Evolutionary conservation across 2,329 filamentous ascomycete species (phyloP).

Genomic region (Aspergillus pseudonomiae): DNA sequence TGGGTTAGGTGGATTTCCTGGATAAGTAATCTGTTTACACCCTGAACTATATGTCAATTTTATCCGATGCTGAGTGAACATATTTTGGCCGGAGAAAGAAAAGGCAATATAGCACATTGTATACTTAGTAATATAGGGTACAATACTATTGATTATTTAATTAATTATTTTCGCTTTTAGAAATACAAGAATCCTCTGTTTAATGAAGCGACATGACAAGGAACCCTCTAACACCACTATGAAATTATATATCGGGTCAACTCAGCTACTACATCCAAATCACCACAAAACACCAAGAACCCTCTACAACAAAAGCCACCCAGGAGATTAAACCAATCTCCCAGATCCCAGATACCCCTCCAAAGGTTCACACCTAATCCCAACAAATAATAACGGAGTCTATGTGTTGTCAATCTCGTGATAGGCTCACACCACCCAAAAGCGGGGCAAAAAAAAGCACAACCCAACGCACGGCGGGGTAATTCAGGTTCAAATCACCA

Average conservation of each 20-base stretch:
- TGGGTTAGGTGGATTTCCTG: neutral
- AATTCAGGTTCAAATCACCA: neutral
- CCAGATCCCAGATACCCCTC: neutral
- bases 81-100: neutral
- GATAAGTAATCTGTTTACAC: slow-evolving; percentile 5
- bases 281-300: too few relatives aligned
- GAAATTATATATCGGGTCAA: neutral
- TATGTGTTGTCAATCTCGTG: neutral
- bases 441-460: neutral
- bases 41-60: neutral
- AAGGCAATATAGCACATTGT: neutral
- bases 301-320: neutral
- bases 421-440: slow-evolving; percentile 2
- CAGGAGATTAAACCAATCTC: neutral
- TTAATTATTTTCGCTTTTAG: neutral
- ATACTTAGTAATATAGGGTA: neutral
- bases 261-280: neutral
- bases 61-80: neutral
- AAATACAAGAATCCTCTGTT: neutral
- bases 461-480: neutral
- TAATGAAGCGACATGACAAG: neutral
- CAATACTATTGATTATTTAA: neutral
- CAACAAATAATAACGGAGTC: neutral
- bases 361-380: neutral
- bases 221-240: neutral